Evolutionary conservation across 768 basidiomycete genomes (phyloP), one percentile per base, ranked within the genome.

Genomic region (Dioszegia crocea): DNA sequence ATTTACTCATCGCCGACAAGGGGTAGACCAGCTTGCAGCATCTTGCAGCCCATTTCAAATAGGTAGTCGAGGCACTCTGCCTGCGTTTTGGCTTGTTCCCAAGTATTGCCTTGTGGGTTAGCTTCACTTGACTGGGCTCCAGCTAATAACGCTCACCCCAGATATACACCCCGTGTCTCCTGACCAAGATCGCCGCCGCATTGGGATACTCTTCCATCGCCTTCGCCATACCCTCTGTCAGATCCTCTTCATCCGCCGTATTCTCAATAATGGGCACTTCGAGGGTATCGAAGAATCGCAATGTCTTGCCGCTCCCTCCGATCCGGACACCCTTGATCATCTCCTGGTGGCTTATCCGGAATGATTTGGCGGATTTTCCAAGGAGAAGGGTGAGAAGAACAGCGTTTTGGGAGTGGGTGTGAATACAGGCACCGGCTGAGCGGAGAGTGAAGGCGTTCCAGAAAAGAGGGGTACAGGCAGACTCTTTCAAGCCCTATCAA

Each of bases 51-150:
- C 49, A 92, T 85, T 73, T 93, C 91, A 65, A 92, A 90, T 17
- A 93, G 81, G 77, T 92, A 93, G 73, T 93, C 91, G 29, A 92
- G 82, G 74, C 91, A 93, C 81, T 91, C 89, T 0, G 88, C 84
- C 69, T 91, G 89, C 0, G 88, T 88, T 78, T 91, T 91, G 9
- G 89, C 89, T 72, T 88, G 89, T 76, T 89, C 84, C 89, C 89
- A 91, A 5, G 70, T 88, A 84, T 46, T 80, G 71, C 77, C 73
- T 67, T 57, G 52, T 52, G 10, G 17, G 59, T 57, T 56, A n/a
- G n/a, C n/a, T n/a, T n/a, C n/a, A n/a, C n/a, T n/a, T n/a, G n/a
- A n/a, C n/a, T n/a, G n/a, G n/a, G n/a, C n/a, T n/a, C n/a, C n/a
- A n/a, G n/a, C n/a, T n/a, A n/a, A n/a, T n/a, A n/a, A n/a, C n/a